phyloP scores from a whole-genome alignment of 805 yeast genomes.

The Jamesozyma gamospora region DNA sequence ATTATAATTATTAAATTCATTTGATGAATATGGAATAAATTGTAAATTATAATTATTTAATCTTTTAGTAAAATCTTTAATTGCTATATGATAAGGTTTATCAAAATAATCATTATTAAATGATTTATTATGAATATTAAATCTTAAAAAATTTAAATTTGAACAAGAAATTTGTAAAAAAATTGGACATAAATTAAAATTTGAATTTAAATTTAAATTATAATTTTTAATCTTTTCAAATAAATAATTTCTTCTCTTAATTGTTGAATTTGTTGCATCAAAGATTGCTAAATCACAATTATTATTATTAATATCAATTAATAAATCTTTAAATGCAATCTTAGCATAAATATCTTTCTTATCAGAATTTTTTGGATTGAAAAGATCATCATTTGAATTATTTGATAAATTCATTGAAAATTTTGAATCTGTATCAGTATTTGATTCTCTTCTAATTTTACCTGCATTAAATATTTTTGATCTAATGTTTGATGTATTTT shows the following conservation, averaged over 20 bases:
- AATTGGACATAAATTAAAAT: constrained; percentile 35
- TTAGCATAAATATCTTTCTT: constrained; percentile 44
- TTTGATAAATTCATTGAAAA: constrained; percentile 19
- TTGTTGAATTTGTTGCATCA: constrained; percentile 51
- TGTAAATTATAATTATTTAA: constrained; percentile 38
- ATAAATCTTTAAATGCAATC: constrained; percentile 38
- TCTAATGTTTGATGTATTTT: constrained; percentile 19
- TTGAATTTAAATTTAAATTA: constrained; percentile 9
- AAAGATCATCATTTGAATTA: constrained; percentile 32
- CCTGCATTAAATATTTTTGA: constrained; percentile 62
- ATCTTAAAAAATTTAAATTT: constrained; percentile 42
- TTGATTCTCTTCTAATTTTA: constrained; percentile 52
- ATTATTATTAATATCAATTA: constrained; percentile 34
- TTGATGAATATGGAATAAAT: constrained; percentile 19
- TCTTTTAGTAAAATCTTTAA: constrained; percentile 50
- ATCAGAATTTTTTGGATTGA: constrained; percentile 33
- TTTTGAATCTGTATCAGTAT: constrained; percentile 15
- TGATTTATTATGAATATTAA: constrained; percentile 56
- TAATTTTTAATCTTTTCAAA: constrained; percentile 17
- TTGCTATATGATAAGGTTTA: constrained; percentile 42
- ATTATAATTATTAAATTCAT: constrained; percentile 15
- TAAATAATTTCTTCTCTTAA: constrained; percentile 30
- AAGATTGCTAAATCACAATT: constrained; percentile 46
- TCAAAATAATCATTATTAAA: constrained; percentile 50
- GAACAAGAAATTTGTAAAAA: constrained; percentile 52